These are phyloP conservation scores for Phaeotremella skinneri DNA, from an alignment of 768 basidiomycete genomes.

Conservation along the genomic window DNA sequence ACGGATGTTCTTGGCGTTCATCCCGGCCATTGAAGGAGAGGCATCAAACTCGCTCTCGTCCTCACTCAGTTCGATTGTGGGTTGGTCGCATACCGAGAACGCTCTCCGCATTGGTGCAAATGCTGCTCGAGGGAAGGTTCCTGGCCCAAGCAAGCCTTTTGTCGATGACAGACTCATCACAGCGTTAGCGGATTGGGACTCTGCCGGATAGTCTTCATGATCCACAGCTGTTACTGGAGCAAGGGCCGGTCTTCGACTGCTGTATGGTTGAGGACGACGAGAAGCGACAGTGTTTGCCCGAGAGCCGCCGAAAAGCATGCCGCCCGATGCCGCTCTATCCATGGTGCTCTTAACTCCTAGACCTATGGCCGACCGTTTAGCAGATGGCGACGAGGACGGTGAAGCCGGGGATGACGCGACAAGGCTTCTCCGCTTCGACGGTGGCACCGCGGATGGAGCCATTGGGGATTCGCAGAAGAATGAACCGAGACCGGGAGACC, in stretches of 20 bases:
- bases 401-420: constrained; percentile 45
- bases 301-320: constrained; percentile 33
- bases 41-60: constrained; percentile 40
- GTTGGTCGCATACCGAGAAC: constrained; percentile 49
- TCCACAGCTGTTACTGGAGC: constrained; percentile 22
- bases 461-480: constrained; percentile 49
- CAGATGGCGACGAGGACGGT: constrained; percentile 44
- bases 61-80: constrained; percentile 34
- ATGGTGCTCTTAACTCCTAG: constrained; percentile 18
- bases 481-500: constrained; percentile 41
- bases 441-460: constrained; percentile 25
- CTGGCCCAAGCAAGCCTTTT: neutral
- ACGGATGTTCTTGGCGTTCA: constrained; percentile 4
- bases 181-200: neutral
- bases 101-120: constrained; percentile 47
- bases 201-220: neutral
- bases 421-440: constrained; percentile 33
- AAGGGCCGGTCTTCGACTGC: constrained; percentile 38
- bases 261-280: constrained; percentile 37
- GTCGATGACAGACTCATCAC: neutral
- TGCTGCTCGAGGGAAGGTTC: constrained; percentile 32
- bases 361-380: constrained; percentile 36
- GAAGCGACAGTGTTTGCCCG: constrained; percentile 26
- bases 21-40: constrained; percentile 32
- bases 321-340: constrained; percentile 40